These are phyloP conservation scores for Polyporus tsugae DNA, from an alignment of 1,284 basidiomycete genomes.

Conservation along the genomic window DNA sequence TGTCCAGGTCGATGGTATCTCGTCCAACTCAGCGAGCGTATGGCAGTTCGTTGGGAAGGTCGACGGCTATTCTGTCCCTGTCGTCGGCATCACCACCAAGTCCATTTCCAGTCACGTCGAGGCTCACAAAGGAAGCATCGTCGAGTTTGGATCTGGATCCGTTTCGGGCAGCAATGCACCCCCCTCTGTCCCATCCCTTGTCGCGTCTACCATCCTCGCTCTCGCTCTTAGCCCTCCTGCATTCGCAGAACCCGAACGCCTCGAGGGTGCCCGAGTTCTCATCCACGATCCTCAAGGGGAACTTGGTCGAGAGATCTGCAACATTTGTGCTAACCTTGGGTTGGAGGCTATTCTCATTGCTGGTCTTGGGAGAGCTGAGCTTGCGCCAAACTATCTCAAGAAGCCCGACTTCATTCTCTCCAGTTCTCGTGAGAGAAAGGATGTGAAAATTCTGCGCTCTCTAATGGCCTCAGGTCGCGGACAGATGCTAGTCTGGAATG, in stretches of 20 bases:
- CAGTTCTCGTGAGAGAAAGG: not conserved
- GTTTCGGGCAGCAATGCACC: not conserved
- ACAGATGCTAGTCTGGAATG: slow-evolving; percentile 13
- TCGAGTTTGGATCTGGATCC: slow-evolving; percentile 8
- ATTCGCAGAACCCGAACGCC: slow-evolving; percentile 3
- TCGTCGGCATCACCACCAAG: slow-evolving; percentile 17
- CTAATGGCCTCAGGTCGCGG: slow-evolving; percentile 2
- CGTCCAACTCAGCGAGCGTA: not conserved
- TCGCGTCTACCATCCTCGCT: slow-evolving; percentile 14
- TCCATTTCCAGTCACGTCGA: slow-evolving; percentile 15
- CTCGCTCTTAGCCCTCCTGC: slow-evolving; percentile 9
- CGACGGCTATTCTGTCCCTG: slow-evolving; percentile 12
- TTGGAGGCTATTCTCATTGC: not conserved
- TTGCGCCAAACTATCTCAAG: not conserved
- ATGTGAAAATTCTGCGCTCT: slow-evolving; percentile 4
- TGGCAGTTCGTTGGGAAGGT: slow-evolving; percentile 11
- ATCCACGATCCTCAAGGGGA: not conserved
- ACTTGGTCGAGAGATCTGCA: not conserved
- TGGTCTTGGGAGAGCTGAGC: not conserved
- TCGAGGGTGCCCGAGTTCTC: not conserved
- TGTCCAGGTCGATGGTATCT: slow-evolving; percentile 16
- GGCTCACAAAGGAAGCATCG: slow-evolving; percentile 11
- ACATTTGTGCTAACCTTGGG: slow-evolving; percentile 5
- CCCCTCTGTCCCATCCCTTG: not conserved
- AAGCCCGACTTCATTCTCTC: slow-evolving; percentile 13